phyloP scores from a whole-genome alignment of 75 land plant species.

The Cryptomeria japonica region DNA sequence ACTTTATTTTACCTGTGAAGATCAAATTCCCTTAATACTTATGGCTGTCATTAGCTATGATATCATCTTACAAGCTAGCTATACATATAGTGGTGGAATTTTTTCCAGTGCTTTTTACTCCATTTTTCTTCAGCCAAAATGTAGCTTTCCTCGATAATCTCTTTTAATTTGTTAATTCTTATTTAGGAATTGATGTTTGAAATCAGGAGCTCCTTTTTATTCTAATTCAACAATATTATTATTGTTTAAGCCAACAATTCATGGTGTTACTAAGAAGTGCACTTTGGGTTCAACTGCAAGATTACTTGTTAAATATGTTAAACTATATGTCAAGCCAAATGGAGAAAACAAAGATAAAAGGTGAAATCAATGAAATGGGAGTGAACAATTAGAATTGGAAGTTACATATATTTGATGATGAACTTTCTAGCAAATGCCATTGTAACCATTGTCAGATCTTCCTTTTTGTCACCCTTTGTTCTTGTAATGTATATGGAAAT shows the following conservation, averaged over 20 bases:
- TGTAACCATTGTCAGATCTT: background rate
- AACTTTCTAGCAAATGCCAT: background rate
- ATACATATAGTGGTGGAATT: background rate
- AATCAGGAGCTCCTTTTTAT: background rate
- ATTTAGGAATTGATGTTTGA: background rate
- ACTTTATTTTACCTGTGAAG: background rate
- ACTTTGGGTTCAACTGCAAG: background rate
- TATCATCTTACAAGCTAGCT: background rate
- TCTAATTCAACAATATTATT: background rate
- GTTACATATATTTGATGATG: background rate
- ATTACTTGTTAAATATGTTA: background rate
- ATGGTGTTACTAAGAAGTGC: background rate
- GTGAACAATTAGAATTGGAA: background rate
- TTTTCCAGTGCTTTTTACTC: background rate
- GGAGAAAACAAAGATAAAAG: background rate
- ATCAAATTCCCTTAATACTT: background rate
- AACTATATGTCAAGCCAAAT: background rate
- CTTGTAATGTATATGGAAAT: no score
- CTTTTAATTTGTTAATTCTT: background rate
- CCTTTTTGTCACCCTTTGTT: background rate
- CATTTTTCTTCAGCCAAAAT: background rate
- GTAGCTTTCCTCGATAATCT: background rate
- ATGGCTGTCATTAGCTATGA: background rate
- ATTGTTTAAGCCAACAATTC: background rate
- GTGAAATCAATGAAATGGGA: background rate